Evolutionary conservation across 1,284 basidiomycete species (phyloP).

Genomic region (Puccinia hordei): DNA sequence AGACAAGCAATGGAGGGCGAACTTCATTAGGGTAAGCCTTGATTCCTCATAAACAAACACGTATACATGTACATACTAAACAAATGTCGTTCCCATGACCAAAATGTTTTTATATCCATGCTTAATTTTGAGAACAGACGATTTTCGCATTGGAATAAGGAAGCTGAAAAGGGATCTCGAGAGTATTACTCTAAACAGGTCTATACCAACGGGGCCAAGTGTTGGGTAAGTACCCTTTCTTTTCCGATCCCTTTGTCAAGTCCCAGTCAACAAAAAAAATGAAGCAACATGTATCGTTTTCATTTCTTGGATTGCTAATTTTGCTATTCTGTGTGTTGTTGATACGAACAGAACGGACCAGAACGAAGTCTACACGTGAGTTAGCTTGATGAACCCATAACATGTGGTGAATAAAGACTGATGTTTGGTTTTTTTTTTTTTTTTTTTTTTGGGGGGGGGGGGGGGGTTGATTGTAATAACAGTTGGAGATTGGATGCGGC

Average conservation of each 20-base stretch:
- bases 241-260: background rate
- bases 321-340: background rate
- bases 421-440: background rate
- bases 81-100: too few species aligned
- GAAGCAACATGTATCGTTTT: too few species aligned
- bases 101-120: too few species aligned
- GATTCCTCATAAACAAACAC: too few species aligned
- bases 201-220: conserved; percentile 77
- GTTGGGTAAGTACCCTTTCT: conserved; percentile 65
- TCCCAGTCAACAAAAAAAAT: too few species aligned
- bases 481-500: conserved; percentile 82
- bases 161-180: conserved; percentile 66
- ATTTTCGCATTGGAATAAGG: conserved; percentile 75
- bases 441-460: conserved; percentile 1
- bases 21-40: conserved; percentile 86
- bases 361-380: conserved; percentile 73
- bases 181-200: conserved; percentile 78
- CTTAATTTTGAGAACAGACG: conserved; percentile 62
- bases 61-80: too few species aligned
- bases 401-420: background rate
- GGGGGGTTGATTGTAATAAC: too few species aligned
- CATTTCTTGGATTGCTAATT: background rate
- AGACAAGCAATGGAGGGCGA: conserved; percentile 75
- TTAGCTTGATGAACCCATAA: background rate
- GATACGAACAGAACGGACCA: conserved; percentile 74